These are phyloP conservation scores for Citrus cavaleriei DNA, from an alignment of 345 rosid species.

Conservation along the genomic window DNA sequence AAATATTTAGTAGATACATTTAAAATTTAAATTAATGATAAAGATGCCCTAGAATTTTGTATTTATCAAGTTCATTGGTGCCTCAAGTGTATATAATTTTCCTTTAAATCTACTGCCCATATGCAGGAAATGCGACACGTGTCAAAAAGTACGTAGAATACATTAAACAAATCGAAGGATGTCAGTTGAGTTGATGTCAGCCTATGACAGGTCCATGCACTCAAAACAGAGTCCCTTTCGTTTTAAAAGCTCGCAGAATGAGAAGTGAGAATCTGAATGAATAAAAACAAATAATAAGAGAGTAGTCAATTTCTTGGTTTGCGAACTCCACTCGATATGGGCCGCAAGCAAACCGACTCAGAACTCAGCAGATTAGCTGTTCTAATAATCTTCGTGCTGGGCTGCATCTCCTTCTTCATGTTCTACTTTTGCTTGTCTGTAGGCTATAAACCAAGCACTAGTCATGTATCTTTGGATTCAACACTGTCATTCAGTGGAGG, in stretches of 20 bases:
- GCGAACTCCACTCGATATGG: constrained; percentile 17
- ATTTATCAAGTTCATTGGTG: too few relatives aligned
- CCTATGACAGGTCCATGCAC: background rate
- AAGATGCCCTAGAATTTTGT: too few relatives aligned
- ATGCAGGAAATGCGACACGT: too few relatives aligned
- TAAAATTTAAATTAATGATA: too few relatives aligned
- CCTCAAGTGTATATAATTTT: too few relatives aligned
- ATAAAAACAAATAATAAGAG: background rate
- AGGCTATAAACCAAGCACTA: background rate
- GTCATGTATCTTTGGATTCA: constrained; percentile 2
- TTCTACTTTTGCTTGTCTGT: constrained; percentile 26
- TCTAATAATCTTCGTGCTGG: constrained; percentile 21
- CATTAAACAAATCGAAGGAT: too few relatives aligned
- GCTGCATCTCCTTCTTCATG: constrained; percentile 23
- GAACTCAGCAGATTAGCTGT: constrained; percentile 23
- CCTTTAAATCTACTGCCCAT: too few relatives aligned
- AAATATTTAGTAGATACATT: too few relatives aligned
- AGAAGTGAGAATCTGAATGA: background rate
- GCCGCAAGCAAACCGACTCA: constrained; percentile 23
- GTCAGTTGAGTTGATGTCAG: too few relatives aligned
- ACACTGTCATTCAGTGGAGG: background rate
- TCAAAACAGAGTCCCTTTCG: background rate
- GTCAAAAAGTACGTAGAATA: too few relatives aligned
- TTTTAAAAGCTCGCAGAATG: too few relatives aligned
- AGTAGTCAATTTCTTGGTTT: background rate